phyloP scores from a whole-genome alignment of 768 basidiomycete species.

The Termitomyces sp. region DNA sequence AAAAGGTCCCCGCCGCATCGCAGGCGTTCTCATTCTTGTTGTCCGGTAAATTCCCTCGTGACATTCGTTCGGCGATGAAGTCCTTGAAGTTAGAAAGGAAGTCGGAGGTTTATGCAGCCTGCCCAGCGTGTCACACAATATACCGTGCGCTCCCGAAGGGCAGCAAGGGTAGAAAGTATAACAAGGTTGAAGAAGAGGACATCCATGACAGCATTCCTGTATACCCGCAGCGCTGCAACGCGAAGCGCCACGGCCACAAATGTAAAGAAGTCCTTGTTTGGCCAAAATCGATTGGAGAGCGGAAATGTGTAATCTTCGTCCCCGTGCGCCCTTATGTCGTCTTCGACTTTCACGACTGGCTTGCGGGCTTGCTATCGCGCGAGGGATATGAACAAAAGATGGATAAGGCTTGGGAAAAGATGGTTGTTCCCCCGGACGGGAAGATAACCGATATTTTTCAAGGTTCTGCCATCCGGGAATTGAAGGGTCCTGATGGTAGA shows the following conservation, averaged over 20 bases:
- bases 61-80: background rate
- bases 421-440: background rate
- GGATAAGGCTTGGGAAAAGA: slow-evolving; percentile 8
- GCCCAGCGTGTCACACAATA: background rate
- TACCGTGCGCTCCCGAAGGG: background rate
- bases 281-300: background rate
- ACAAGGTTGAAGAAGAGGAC: background rate
- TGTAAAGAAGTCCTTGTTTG: slow-evolving; percentile 9
- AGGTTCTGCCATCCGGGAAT: too few relatives aligned
- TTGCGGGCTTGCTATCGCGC: background rate
- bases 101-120: background rate
- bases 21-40: background rate
- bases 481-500: background rate
- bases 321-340: slow-evolving; percentile 18
- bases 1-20: background rate
- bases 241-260: slow-evolving; percentile 1
- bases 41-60: background rate
- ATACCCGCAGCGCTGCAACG: slow-evolving; percentile 10
- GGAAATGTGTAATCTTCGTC: background rate
- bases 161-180: background rate
- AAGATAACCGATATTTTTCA: background rate
- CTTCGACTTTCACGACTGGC: slow-evolving; percentile 22
- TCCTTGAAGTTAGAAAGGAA: background rate
- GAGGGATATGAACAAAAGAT: slow-evolving; percentile 18
- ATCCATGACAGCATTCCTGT: background rate